Percentiles rank a stretch among this genome's conserved stretches.
phyloP scores from a whole-genome alignment of 2,329 filamentous ascomycete genomes.

The Lecanicillium sp. region DNA sequence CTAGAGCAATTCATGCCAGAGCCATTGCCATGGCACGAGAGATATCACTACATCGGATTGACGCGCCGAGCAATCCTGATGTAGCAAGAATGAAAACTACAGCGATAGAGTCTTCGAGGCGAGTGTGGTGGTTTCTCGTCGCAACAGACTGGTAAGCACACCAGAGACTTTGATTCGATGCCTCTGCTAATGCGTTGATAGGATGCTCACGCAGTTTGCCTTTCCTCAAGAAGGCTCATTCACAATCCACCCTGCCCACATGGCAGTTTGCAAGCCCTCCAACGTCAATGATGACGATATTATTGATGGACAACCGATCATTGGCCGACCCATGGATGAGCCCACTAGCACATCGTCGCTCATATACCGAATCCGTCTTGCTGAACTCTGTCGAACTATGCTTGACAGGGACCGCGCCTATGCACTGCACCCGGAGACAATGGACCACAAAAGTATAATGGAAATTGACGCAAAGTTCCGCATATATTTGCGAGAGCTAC shows the following conservation, averaged over 20 bases:
- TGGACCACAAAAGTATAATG: constrained; percentile 22
- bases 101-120: constrained; percentile 28
- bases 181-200: constrained; percentile 10
- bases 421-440: constrained; percentile 19
- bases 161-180: too few species aligned
- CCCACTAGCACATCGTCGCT: constrained; percentile 29
- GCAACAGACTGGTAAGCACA: constrained; percentile 32
- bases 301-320: constrained; percentile 17
- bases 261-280: constrained; percentile 28
- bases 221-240: constrained; percentile 27
- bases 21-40: constrained; percentile 23
- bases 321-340: constrained; percentile 21
- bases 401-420: constrained; percentile 22
- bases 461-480: constrained; percentile 23
- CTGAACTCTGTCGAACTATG: constrained; percentile 27
- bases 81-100: constrained; percentile 16
- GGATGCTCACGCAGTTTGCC: constrained; percentile 28
- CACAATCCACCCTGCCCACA: constrained; percentile 28
- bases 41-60: constrained; percentile 30
- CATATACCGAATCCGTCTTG: constrained; percentile 28
- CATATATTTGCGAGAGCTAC: constrained; percentile 19
- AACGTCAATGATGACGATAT: constrained; percentile 31
- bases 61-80: constrained; percentile 20
- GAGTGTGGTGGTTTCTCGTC: constrained; percentile 37
- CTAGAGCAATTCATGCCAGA: constrained; percentile 20